Conservation (phyloP, 257 asterid genomes). For the Solanum bukasovii region DNA sequence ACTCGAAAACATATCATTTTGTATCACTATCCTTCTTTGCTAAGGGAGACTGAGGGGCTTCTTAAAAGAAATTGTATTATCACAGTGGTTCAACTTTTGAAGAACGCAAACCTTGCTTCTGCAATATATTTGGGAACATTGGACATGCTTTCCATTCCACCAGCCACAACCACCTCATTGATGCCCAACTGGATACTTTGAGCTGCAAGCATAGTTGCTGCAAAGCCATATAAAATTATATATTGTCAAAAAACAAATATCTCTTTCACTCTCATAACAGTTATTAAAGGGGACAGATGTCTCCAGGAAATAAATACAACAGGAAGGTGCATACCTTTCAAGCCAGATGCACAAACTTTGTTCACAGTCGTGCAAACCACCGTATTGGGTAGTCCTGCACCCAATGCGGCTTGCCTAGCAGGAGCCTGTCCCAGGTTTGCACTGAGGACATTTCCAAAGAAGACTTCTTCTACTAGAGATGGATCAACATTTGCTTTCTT, state of each 20-base stretch:
- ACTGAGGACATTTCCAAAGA: slow-evolving; percentile 93
- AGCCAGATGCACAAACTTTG: slow-evolving; percentile 99
- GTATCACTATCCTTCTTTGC: neutral
- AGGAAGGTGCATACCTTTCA: slow-evolving; percentile 63
- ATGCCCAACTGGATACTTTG: slow-evolving; percentile 91
- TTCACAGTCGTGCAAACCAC: slow-evolving; percentile 85
- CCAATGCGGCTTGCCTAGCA: slow-evolving; percentile 97
- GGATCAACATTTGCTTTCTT: slow-evolving; percentile 86
- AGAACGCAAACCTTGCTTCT: slow-evolving; percentile 74
- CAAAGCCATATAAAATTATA: slow-evolving; percentile 12
- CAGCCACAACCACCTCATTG: slow-evolving; percentile 95
- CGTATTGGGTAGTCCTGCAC: slow-evolving; percentile 85
- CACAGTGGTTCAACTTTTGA: neutral
- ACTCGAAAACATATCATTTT: neutral
- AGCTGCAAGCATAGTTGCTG: slow-evolving; percentile 94
- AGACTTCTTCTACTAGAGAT: slow-evolving; percentile 81
- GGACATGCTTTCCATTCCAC: slow-evolving; percentile 99
- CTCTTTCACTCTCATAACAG: neutral
- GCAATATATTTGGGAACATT: slow-evolving; percentile 89
- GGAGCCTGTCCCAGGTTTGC: slow-evolving; percentile 99
- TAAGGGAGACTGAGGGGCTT: neutral
- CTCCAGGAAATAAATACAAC: neutral
- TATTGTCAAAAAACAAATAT: neutral
- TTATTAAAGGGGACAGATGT: neutral
- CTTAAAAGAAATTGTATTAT: neutral